Percentiles rank a stretch among this genome's conserved stretches.
Evolutionary conservation across 768 basidiomycete species (phyloP).

Genomic region (Bullera alba): DNA sequence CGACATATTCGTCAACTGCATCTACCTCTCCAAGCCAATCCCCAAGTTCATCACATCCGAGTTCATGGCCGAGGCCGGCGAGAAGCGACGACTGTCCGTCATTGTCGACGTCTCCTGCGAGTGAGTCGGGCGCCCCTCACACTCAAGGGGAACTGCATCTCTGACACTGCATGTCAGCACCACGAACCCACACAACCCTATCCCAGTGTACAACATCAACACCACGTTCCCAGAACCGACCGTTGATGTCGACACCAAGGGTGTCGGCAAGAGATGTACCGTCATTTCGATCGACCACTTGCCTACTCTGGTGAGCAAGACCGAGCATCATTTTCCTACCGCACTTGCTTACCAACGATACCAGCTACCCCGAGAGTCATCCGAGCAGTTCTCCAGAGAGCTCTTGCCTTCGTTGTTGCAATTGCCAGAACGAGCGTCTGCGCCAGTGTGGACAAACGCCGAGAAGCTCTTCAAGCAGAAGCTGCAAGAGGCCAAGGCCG

Average conservation of each 20-base stretch:
- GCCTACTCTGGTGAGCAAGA: constrained; percentile 60
- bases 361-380: constrained; percentile 81
- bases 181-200: constrained; percentile 95
- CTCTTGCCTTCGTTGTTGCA: constrained; percentile 75
- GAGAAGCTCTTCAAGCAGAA: constrained; percentile 71
- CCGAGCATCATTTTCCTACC: neutral
- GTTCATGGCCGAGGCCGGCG: constrained; percentile 65
- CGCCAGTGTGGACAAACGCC: constrained; percentile 81
- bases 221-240: constrained; percentile 91
- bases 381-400: constrained; percentile 88
- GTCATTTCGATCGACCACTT: constrained; percentile 96
- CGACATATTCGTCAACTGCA: constrained; percentile 98
- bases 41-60: constrained; percentile 48
- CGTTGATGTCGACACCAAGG: constrained; percentile 75
- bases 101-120: constrained; percentile 98
- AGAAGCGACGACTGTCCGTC: constrained; percentile 61
- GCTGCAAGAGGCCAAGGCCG: constrained; percentile 52
- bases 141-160: neutral
- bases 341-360: neutral
- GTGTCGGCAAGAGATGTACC: constrained; percentile 61
- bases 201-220: constrained; percentile 88
- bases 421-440: constrained; percentile 60
- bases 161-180: constrained; percentile 49
- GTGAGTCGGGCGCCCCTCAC: constrained; percentile 19
- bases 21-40: constrained; percentile 65